Evolutionary conservation across 2,329 filamentous ascomycete species (phyloP), one percentile per base, ranked within the genome.

Genomic region (Epichloe typhina): DNA sequence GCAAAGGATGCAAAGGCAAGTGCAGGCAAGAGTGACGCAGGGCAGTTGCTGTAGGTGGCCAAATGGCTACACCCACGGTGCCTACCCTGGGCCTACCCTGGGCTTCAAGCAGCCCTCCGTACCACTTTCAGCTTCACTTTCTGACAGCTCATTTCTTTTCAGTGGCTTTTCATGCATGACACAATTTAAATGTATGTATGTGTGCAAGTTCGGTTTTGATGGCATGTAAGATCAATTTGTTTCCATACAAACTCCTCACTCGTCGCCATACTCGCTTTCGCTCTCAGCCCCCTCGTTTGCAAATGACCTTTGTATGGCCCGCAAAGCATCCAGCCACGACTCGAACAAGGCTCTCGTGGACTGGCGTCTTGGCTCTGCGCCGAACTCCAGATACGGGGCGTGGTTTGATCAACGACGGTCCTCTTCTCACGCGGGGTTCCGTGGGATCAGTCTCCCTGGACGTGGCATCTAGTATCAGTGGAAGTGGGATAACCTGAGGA

Each of bases 291-390:
- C 53, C 26, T 58, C 57, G 19, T 50, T 55, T 0, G 56, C 58
- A n/a, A 66, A 52, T 3, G 58, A 57, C n/a, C 47, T 55, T 51
- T 79, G 74, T 15, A 79, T 65, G 4, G 62, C 56, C 50, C 75
- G 72, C 19, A 80, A 62, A 13, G 75, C 68, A 43, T 64, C 59
- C 38, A 80, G 59, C 76, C 76, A 80, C 50, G 66, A 67, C 50
- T 74, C 70, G 43, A 80, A 72, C 64, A 74, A 72, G 19, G 57
- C 58, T 5, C 54, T 56, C 21, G 62, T 67, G 67, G 21, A 77
- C 71, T 0, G 74, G 75, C 2, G 74, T 77, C 59, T 77, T 78
- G 39, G 73, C 72, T 48, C 71, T 71, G 33, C 71, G 59, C 47
- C 54, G 48, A 21, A 40, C 11, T 11, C 15, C 42, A 23, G 50